A percentile compares a stretch with the other conserved stretches of the same genome.
Conservation (phyloP, 1,284 basidiomycete genomes). For the Taiwanofungus camphoratus region DNA sequence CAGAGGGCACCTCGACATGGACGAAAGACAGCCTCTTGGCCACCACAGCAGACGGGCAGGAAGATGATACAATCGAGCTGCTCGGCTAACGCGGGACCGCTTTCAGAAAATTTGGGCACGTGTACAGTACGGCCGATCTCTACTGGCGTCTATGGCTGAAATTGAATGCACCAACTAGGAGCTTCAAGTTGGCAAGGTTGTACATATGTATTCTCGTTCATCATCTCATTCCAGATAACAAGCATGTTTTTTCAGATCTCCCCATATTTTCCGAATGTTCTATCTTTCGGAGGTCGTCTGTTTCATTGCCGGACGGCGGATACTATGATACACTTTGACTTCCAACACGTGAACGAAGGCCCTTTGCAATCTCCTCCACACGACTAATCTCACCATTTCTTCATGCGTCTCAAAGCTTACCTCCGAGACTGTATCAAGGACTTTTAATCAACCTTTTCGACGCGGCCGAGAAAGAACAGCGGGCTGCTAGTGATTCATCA, state of each 20-base stretch:
- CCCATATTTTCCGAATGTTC: too few relatives aligned
- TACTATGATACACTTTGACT: too few relatives aligned
- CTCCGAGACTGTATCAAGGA: conserved; percentile 46
- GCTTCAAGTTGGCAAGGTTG: too few relatives aligned
- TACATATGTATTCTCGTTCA: too few relatives aligned
- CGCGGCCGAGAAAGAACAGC: conserved; percentile 45
- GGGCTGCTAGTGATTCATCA: conserved; percentile 59
- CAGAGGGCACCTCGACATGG: conserved; percentile 5
- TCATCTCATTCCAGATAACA: too few relatives aligned
- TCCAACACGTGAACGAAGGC: too few relatives aligned
- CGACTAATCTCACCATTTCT: conserved; percentile 43
- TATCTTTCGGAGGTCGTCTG: too few relatives aligned
- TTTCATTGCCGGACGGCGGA: too few relatives aligned
- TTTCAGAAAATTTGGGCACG: conserved; percentile 14
- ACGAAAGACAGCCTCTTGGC: background rate
- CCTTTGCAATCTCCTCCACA: conserved; percentile 40
- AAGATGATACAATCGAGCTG: too few relatives aligned
- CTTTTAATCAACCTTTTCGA: conserved; percentile 46
- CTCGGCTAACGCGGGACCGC: background rate
- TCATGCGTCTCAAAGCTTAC: conserved; percentile 33
- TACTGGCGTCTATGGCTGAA: conserved; percentile 1
- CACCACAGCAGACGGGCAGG: too few relatives aligned
- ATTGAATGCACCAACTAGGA: background rate
- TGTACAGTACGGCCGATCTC: conserved; percentile 5
- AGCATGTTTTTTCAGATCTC: background rate